phyloP scores from a whole-genome alignment of 2,329 filamentous ascomycete species.

The Trichoderma citrinoviride region DNA sequence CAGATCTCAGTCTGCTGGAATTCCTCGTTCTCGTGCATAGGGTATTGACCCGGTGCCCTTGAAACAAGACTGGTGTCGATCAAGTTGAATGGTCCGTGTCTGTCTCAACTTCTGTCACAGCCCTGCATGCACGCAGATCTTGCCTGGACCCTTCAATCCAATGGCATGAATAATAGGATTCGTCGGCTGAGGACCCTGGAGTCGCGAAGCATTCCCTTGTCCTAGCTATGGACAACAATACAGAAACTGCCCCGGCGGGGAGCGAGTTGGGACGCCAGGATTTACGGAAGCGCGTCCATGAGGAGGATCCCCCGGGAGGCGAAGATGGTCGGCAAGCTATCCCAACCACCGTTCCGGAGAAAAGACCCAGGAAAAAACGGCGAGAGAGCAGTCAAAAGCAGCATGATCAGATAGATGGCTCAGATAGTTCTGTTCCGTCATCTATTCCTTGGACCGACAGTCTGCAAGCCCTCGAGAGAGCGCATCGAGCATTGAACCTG shows the following conservation, averaged over 20 bases:
- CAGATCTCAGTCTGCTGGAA: too few relatives aligned
- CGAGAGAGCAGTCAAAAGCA: not conserved
- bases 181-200: not conserved
- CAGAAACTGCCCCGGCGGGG: not conserved
- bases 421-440: slow-evolving; percentile 30
- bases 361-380: not conserved
- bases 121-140: not conserved
- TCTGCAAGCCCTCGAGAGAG: slow-evolving; percentile 70
- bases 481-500: slow-evolving; percentile 81
- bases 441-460: slow-evolving; percentile 66
- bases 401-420: not conserved
- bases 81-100: not conserved
- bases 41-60: too few relatives aligned
- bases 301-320: not conserved
- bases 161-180: not conserved
- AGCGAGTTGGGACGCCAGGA: too few relatives aligned
- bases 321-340: not conserved
- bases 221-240: not conserved
- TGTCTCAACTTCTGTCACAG: not conserved
- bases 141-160: not conserved
- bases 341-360: not conserved
- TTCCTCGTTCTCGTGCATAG: too few relatives aligned
- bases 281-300: not conserved
- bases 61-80: too few relatives aligned
- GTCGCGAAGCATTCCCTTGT: not conserved